Base-by-base conservation (phyloP, 1,284 basidiomycete species). In the Sanghuangporus weigelae region DNA sequence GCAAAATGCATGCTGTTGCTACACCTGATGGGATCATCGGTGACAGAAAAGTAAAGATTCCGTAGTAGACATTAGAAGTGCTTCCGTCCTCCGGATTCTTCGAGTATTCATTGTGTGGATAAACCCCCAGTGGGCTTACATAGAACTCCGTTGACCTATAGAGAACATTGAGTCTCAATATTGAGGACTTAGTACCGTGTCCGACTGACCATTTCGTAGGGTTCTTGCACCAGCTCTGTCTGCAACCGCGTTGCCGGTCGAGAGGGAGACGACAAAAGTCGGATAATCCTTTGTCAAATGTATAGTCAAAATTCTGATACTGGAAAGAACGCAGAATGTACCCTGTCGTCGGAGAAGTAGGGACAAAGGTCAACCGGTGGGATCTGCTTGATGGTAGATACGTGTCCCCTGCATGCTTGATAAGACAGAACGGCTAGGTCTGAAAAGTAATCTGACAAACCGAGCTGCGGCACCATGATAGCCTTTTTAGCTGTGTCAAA, bases 1-100 rank as follows among this genome's bases (percentile, higher is more conserved):
- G 87, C 82, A 84, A 78, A 68, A 76, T 92, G 75, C 86, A 92
- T 71, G 71, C 81, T 59, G 77, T 92, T 66, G 73, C 90, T 49
- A 84, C 84, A 16, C 82, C 86, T 21, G 80, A 86, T 62, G 75
- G 73, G 42, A 69, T 75, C 44, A 68, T 74, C 12, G 14, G 31
- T n/a, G 21, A 48, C 44, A 50, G 21, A 40, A 16, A 11, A 16
- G 31, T 23, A 42, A 7, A 40, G 26, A 39, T 23, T 11, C 16
- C 12, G 16, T n/a, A 31, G 26, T 31, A 31, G 26, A 31, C 26
- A 31, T 3, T 31, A 31, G 26, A 31, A 31, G 3, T 4, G 3
- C 26, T 31, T 31, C 26, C 3, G 2, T 31, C 3, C 26, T 12
- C 11, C 42, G n/a, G 42, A n/a, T 31, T 31, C 26, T 31, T 31